Base-by-base conservation (phyloP, 352 stramenopile species). In the Phytophthora foliorum region DNA sequence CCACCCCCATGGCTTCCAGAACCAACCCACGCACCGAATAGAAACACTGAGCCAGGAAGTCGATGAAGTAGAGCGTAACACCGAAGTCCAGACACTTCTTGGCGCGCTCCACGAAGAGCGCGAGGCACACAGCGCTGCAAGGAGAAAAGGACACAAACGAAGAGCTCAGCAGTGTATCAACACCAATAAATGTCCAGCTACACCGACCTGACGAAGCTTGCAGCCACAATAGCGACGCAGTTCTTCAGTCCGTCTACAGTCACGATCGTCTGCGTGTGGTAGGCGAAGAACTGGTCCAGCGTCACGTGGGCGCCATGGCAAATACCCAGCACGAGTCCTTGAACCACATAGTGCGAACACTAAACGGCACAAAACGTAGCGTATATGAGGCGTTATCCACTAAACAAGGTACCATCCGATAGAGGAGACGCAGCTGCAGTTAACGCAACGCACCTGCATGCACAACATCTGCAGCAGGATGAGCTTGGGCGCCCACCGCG, bases 51-150 rank as follows among this genome's bases (percentile, higher is more conserved):
- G 81, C 64, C 22, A 96, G 60, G 34, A 97, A 77, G 62, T 97
- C 88, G 34, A 97, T 77, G 60, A 96, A 92, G 73, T 95, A 95
- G 41, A 94, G 86, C 56, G 90, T 96, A 36, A 96, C 82, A 50
- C 89, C 90, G 84, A 97, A 97, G 74, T 97, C 90, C 55, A 97
- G 79, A 51, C 90, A 97, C 67, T 97, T 97, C 54, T 97, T 97
- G 39, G 90, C 88, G 22, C 90, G 85, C 72, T 97, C 90, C 29
- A 97, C 88, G 45, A 97, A 93, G 21, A 95, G 36, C 38, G 75
- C 82, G 39, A 97, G 79, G 25, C 77, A 88, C 16, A 94, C 77
- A 16, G 90, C 88, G 63, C 88, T 89, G 50, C 38, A 66, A 3
- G 7, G 13, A 24, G 21, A 13, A 34, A 34, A 34, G 2, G 27